Percentiles rank a stretch among this genome's conserved stretches.
These are phyloP conservation scores for Trypanosoma platydactyli DNA, from an alignment of 208 protist species.

Conservation along the genomic window DNA sequence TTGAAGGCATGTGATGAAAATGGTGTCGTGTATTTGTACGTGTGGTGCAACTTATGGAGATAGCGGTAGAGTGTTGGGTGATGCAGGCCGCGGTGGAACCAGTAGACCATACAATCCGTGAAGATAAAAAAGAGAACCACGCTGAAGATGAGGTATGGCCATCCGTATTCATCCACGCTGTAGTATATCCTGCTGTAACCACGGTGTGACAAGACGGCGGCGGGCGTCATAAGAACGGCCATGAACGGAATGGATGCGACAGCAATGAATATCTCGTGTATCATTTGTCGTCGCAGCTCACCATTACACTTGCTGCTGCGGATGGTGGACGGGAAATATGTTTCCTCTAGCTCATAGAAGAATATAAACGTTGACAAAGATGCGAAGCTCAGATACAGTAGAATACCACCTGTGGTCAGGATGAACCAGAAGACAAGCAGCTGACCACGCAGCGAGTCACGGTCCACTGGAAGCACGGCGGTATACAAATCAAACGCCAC, in stretches of 20 bases:
- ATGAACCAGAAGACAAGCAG: conserved; percentile 73
- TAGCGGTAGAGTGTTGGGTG: conserved; percentile 87
- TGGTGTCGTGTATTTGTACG: conserved; percentile 84
- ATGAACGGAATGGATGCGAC: conserved; percentile 79
- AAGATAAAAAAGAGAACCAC: conserved; percentile 86
- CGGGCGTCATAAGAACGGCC: conserved; percentile 75
- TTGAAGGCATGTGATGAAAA: conserved; percentile 94
- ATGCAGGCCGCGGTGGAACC: conserved; percentile 93
- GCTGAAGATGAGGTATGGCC: conserved; percentile 63
- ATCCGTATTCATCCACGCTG: conserved; percentile 78
- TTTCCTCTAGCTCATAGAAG: conserved; percentile 45
- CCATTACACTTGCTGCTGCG: conserved; percentile 36
- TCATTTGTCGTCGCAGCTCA: conserved; percentile 52
- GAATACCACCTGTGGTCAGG: conserved; percentile 59
- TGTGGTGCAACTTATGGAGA: conserved; percentile 94
- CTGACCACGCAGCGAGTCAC: conserved; percentile 51
- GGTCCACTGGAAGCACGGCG: conserved; percentile 60
- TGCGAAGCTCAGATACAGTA: conserved; percentile 61
- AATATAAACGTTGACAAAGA: conserved; percentile 59
- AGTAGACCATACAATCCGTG: conserved; percentile 94
- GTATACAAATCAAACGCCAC: conserved; percentile 63
- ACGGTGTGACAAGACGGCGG: conserved; percentile 62
- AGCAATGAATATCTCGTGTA: conserved; percentile 78
- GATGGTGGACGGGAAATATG: conserved; percentile 77
- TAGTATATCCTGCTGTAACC: conserved; percentile 83